Evolutionary conservation across 495 filamentous ascomycete genomes (phyloP), one percentile per base, ranked within the genome.

Genomic region (Aspergillus mulundensis): DNA sequence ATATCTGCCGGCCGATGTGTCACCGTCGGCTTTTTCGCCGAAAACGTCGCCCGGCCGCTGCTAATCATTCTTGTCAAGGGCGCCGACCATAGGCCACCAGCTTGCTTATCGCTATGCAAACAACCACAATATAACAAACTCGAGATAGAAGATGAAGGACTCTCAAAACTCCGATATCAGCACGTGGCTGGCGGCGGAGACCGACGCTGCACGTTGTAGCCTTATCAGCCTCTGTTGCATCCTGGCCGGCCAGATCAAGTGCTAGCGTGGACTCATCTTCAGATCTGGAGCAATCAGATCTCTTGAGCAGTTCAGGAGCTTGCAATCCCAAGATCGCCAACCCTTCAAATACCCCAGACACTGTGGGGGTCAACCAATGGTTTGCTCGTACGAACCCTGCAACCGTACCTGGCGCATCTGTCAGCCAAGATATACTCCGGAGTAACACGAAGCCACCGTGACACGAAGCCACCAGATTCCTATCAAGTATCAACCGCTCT

Each of bases 181-280:
- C 72, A 95, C 90, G 0, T 90, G 94, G 69, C 95, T 95, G 39
- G 84, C 90, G 21, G 91, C 91, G 55, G 95, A 90, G 19, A 90
- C 91, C n/a, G 89, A 93, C 24, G 91, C 89, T n/a, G 25, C 25
- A 28, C 25, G 58, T 32, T 41, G 45, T 53, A 28, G 10, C 14
- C 56, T 53, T 53, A 49, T 58, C 56, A 53, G 34, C 42, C 0
- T 16, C 62, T 39, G 58, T 25, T 23, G 12, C 11, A 40, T 40
- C 38, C 18, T 8, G n/a, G 14, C 43, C 50, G 12, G 25, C 32
- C 2, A 43, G 24, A 14, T 20, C 23, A n/a, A 18, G 50, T 24
- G 30, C 18, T 83, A 79, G 48, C 32, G 38, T 11, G n/a, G 40
- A 50, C 83, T 71, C 74, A 87, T 80, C 80, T 90, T 90, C 65